These are phyloP conservation scores for Epichloe coenophiala DNA, from an alignment of 2,329 filamentous ascomycete genomes.

Conservation along the genomic window DNA sequence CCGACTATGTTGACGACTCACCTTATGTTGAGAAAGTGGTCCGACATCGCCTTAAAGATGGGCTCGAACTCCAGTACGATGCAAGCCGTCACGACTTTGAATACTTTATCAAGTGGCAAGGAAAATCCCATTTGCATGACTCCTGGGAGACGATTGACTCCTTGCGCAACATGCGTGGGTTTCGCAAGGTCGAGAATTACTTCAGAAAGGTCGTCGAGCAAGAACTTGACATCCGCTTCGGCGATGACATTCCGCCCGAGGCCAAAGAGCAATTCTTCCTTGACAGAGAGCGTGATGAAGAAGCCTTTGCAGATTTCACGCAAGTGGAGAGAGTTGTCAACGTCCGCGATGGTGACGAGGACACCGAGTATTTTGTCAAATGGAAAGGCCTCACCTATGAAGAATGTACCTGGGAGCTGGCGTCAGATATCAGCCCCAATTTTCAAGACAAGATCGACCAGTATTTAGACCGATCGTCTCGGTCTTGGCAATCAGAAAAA, in stretches of 20 bases:
- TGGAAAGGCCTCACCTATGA: slow-evolving; percentile 95
- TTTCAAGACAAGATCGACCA: slow-evolving; percentile 87
- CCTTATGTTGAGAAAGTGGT: slow-evolving; percentile 86
- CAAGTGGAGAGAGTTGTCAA: slow-evolving; percentile 89
- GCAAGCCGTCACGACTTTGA: slow-evolving; percentile 65
- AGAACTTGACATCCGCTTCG: slow-evolving; percentile 64
- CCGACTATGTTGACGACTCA: slow-evolving; percentile 59
- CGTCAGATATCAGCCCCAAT: slow-evolving; percentile 58
- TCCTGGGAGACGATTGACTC: slow-evolving; percentile 79
- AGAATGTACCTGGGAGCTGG: slow-evolving; percentile 84
- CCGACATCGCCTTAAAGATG: slow-evolving; percentile 69
- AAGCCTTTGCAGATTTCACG: slow-evolving; percentile 79
- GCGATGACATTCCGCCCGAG: slow-evolving; percentile 66
- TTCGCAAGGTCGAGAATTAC: slow-evolving; percentile 89
- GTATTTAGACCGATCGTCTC: slow-evolving; percentile 70
- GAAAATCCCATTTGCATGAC: slow-evolving; percentile 85
- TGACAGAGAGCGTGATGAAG: slow-evolving; percentile 82
- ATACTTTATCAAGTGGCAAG: slow-evolving; percentile 93
- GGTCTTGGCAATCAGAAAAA: slow-evolving; percentile 68
- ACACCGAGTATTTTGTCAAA: slow-evolving; percentile 84
- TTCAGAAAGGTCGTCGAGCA: slow-evolving; percentile 69
- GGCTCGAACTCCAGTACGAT: slow-evolving; percentile 43
- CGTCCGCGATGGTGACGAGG: slow-evolving; percentile 64
- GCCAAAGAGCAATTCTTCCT: slow-evolving; percentile 88
- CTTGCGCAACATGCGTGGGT: slow-evolving; percentile 66